A percentile compares a stretch with the other conserved stretches of the same genome.
phyloP scores from a whole-genome alignment of 805 yeast species.

The Spathaspora boniae region DNA sequence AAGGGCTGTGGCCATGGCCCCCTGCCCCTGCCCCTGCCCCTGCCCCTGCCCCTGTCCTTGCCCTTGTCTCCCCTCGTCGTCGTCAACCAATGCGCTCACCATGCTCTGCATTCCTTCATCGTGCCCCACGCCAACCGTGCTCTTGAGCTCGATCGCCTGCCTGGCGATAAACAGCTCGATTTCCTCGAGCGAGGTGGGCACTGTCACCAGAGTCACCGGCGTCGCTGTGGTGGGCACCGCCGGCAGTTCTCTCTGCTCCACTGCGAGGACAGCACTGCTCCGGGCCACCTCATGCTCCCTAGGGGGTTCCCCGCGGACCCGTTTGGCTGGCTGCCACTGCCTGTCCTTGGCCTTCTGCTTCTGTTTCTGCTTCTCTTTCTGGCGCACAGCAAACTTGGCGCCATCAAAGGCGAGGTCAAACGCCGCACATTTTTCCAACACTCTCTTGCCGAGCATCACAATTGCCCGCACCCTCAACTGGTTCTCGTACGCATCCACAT shows the following conservation, averaged over 20 bases:
- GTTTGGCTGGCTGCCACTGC: not conserved
- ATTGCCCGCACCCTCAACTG: conserved; percentile 24
- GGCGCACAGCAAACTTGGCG: not conserved
- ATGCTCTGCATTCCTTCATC: conserved; percentile 13
- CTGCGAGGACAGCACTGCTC: no score
- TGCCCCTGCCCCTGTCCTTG: not conserved
- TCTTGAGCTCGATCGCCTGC: conserved; percentile 28
- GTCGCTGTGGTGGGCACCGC: no score
- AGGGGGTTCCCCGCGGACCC: not conserved
- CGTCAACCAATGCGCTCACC: conserved; percentile 18
- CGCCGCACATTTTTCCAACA: conserved; percentile 14
- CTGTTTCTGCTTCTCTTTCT: not conserved
- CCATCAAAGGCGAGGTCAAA: conserved; percentile 7
- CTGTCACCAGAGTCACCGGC: conserved; percentile 7
- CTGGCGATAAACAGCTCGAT: conserved; percentile 33
- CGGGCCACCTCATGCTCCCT: not conserved
- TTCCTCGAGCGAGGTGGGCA: conserved; percentile 31
- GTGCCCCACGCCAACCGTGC: conserved; percentile 8
- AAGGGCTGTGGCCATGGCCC: not conserved
- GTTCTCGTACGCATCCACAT: conserved; percentile 23
- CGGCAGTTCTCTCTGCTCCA: no score
- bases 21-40: not conserved
- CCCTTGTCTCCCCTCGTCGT: conserved; percentile 1
- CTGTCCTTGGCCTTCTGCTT: not conserved
- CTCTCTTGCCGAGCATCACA: conserved; percentile 18